Percentiles rank a stretch among this genome's conserved stretches.
Evolutionary conservation across 1,284 basidiomycete genomes (phyloP).

Genomic region (Ustilago hordei): DNA sequence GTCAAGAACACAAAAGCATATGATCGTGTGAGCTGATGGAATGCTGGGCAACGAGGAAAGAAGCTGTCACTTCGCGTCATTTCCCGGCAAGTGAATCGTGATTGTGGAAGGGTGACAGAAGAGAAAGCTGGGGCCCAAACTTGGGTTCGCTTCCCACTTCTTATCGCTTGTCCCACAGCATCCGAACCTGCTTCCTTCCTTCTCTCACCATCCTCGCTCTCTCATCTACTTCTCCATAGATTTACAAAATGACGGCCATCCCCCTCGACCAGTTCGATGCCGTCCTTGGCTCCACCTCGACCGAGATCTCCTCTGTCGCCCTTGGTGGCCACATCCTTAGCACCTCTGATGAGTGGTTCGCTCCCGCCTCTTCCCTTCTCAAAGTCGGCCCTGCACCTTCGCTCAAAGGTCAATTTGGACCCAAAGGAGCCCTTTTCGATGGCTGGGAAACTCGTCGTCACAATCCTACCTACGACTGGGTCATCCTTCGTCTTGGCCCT

Average conservation of each 20-base stretch:
- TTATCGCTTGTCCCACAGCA: not conserved
- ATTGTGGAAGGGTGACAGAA: not conserved
- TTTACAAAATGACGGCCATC: constrained; percentile 36
- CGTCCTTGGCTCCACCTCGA: constrained; percentile 54
- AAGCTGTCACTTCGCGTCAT: constrained; percentile 4
- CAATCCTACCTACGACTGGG: constrained; percentile 91
- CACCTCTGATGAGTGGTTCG: constrained; percentile 96
- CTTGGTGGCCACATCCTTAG: constrained; percentile 82
- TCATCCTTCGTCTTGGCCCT: constrained; percentile 86
- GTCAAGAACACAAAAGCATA: not conserved
- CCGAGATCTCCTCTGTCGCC: constrained; percentile 87
- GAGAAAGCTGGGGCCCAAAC: constrained; percentile 7
- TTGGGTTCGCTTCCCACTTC: not conserved
- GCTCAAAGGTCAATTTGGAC: constrained; percentile 92
- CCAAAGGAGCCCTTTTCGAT: constrained; percentile 91
- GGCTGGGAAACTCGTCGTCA: constrained; percentile 95
- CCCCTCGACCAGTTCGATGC: constrained; percentile 45
- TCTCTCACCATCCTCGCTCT: not conserved
- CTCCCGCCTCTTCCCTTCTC: constrained; percentile 84
- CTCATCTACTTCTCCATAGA: not conserved
- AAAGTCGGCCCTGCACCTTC: constrained; percentile 71
- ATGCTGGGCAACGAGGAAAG: not conserved
- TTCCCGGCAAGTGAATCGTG: constrained; percentile 9
- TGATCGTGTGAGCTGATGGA: not conserved
- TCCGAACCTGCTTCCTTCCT: not conserved